phyloP scores from a whole-genome alignment of 1,139 yeast species.

The Spencermartinsiella ligniputridi region DNA sequence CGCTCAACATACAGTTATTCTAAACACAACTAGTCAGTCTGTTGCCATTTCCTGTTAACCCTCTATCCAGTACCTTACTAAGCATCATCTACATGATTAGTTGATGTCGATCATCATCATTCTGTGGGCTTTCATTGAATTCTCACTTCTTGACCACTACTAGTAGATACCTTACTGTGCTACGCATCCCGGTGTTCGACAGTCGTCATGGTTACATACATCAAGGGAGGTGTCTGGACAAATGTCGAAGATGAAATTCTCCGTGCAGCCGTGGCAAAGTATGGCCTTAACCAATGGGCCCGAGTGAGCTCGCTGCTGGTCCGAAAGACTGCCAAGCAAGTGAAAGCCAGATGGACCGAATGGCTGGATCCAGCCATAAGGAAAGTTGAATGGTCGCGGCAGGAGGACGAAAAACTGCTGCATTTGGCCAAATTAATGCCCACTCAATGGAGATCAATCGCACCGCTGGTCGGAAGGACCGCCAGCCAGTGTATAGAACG shows the following conservation, averaged over 20 bases:
- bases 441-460: constrained; percentile 91
- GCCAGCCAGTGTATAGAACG: constrained; percentile 88
- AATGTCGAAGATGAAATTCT: constrained; percentile 86
- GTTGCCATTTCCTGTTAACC: no score
- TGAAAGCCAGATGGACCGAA: constrained; percentile 90
- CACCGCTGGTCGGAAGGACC: constrained; percentile 75
- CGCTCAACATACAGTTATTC: no score
- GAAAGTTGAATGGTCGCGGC: constrained; percentile 63
- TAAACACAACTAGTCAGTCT: no score
- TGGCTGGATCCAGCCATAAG: constrained; percentile 73
- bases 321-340: constrained; percentile 85
- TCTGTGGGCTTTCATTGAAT: no score
- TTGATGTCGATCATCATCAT: no score
- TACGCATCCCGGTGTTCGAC: not conserved
- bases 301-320: constrained; percentile 83
- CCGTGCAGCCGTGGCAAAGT: constrained; percentile 86
- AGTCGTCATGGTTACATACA: constrained; percentile 47
- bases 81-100: no score
- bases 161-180: no score
- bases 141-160: no score
- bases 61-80: no score
- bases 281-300: constrained; percentile 93
- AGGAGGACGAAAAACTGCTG: constrained; percentile 72
- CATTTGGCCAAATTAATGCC: constrained; percentile 69
- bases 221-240: constrained; percentile 89